Conservation (phyloP, 2,329 filamentous ascomycete genomes). For the Pseudocercospora cruenta region DNA sequence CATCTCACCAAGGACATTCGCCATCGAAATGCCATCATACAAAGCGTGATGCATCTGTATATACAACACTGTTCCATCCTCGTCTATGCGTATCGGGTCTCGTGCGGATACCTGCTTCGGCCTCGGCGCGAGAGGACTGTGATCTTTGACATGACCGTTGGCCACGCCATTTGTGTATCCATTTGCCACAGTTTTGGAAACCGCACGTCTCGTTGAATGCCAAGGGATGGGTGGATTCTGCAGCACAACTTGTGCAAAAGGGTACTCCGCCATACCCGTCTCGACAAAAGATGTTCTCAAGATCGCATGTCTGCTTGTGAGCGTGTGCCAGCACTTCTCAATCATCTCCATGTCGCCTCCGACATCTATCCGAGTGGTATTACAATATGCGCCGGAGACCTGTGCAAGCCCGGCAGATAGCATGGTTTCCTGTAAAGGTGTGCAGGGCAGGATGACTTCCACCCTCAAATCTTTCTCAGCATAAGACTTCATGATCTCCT, state of each 20-base stretch:
- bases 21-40: slow-evolving; percentile 82
- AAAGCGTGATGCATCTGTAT: slow-evolving; percentile 76
- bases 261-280: slow-evolving; percentile 62
- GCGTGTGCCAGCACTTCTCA: slow-evolving; percentile 62
- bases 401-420: slow-evolving; percentile 60
- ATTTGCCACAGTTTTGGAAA: slow-evolving; percentile 1
- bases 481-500: slow-evolving; percentile 14
- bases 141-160: background rate
- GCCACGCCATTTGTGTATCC: background rate
- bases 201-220: slow-evolving; percentile 26
- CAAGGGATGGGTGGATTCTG: slow-evolving; percentile 50
- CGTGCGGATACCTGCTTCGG: slow-evolving; percentile 4
- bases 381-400: slow-evolving; percentile 66
- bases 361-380: slow-evolving; percentile 66
- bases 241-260: slow-evolving; percentile 75
- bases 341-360: slow-evolving; percentile 59
- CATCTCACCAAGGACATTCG: slow-evolving; percentile 70
- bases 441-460: slow-evolving; percentile 73
- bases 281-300: slow-evolving; percentile 75
- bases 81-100: slow-evolving; percentile 18
- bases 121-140: background rate
- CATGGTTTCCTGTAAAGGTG: slow-evolving; percentile 87
- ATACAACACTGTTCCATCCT: slow-evolving; percentile 37
- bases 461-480: slow-evolving; percentile 39
- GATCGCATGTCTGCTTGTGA: slow-evolving; percentile 72